Evolutionary conservation across 2,329 filamentous ascomycete genomes (phyloP), one percentile per base, ranked within the genome.

Genomic region (Alternaria gansuensis): DNA sequence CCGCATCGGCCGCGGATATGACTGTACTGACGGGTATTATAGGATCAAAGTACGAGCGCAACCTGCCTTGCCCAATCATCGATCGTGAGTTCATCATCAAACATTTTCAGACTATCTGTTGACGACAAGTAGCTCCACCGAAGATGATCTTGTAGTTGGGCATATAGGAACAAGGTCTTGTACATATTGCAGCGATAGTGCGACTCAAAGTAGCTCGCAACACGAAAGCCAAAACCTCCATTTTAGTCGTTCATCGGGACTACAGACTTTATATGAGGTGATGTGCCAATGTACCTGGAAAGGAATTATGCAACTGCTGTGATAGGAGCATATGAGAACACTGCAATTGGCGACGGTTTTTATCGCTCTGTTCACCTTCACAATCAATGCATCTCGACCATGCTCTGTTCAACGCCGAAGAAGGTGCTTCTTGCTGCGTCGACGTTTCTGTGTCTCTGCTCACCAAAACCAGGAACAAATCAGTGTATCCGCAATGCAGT

Each of bases 11-110:
- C 65, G 67, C 59, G 48, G 56, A 61, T 60, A 59, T 60, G 57
- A 59, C 29, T 45, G 64, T 61, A 54, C 66, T 71, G 53, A 71
- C 62, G 23, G 40, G 21, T 41, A 28, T n/a, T 28, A 44, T 68
- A 96, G 92, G 93, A 68, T 97, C 92, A 65, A 98, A 98, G 85
- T 98, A 90, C 80, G 95, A 98, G 82, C 87, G 95, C 77, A 99
- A 99, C 79, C 78, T 98, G 54, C 91, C 92, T 33, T 85, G 87
- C 57, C 93, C 89, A 33, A 88, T 89, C 68, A 82, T 96, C 58
- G 90, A 92, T 64, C 88, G 94, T 97, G 82, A 85, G 92, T 86
- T 23, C 43, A 40, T 31, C 52, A 26, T 24, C 36, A 11, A 11
- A 7, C 8, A 48, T 52, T 31, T 56, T 41, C 40, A 44, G 13